phyloP scores from a whole-genome alignment of 345 rosid genomes.

The Gynandropsis gynandra region DNA sequence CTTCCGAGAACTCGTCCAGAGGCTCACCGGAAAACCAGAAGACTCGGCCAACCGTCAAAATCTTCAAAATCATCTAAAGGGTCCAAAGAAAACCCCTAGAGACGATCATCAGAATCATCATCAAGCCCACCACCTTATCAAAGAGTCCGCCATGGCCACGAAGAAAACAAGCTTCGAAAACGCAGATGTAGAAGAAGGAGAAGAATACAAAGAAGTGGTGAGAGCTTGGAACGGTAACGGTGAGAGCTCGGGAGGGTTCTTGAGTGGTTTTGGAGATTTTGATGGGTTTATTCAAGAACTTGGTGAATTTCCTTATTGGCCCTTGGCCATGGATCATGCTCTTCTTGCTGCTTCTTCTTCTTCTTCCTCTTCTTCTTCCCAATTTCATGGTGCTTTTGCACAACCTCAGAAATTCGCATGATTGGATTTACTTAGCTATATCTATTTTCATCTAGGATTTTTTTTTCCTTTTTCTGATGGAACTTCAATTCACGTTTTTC shows the following conservation, averaged over 20 bases:
- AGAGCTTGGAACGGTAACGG: conserved; percentile 26
- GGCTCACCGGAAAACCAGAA: conserved; percentile 81
- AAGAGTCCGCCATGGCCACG: background rate
- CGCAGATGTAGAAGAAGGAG: conserved; percentile 16
- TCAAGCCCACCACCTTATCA: conserved; percentile 15
- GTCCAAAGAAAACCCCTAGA: conserved; percentile 22
- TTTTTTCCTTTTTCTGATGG: too few relatives aligned
- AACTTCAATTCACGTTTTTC: too few relatives aligned
- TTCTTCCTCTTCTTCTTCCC: conserved; percentile 25
- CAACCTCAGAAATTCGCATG: conserved; percentile 18
- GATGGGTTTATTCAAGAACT: conserved; percentile 73
- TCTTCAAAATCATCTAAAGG: conserved; percentile 9
- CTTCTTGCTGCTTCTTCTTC: conserved; percentile 23
- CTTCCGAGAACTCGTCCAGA: conserved; percentile 83
- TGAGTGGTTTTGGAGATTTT: conserved; percentile 51
- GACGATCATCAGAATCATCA: conserved; percentile 13
- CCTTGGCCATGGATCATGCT: conserved; percentile 27
- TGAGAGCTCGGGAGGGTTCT: conserved; percentile 41
- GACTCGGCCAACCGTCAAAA: background rate
- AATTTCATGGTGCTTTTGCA: too few relatives aligned
- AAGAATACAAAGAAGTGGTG: too few relatives aligned
- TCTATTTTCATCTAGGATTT: background rate
- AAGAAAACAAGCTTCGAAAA: background rate
- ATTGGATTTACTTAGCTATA: conserved; percentile 1
- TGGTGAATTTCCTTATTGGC: conserved; percentile 48